phyloP scores from a whole-genome alignment of 306 rosid genomes.

The Gastrolobium bilobum region DNA sequence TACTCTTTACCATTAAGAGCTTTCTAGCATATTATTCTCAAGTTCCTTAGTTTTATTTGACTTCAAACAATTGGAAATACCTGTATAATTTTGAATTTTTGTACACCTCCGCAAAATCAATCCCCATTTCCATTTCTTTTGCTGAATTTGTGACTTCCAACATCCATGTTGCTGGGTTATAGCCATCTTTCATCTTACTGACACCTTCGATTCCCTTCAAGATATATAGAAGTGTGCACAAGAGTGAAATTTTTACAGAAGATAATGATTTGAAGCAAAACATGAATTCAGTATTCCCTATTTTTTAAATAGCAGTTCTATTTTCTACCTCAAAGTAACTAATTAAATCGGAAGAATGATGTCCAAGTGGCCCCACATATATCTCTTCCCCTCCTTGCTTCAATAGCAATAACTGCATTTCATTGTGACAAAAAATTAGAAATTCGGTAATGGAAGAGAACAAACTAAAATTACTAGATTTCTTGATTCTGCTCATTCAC shows the following conservation, averaged over 20 bases:
- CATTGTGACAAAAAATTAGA: constrained; percentile 31
- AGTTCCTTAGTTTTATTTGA: constrained; percentile 10
- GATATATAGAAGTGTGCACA: constrained; percentile 2
- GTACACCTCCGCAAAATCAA: constrained; percentile 58
- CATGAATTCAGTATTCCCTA: background rate
- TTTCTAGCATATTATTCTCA: background rate
- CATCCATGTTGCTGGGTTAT: constrained; percentile 71
- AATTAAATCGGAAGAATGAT: constrained; percentile 57
- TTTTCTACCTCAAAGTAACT: constrained; percentile 59
- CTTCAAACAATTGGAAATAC: constrained; percentile 39
- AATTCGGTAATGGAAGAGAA: constrained; percentile 33
- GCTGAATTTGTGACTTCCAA: constrained; percentile 54
- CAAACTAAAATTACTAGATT: background rate
- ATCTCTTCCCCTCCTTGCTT: constrained; percentile 65
- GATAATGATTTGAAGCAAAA: background rate
- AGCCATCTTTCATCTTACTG: constrained; percentile 57
- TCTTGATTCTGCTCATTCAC: constrained; percentile 39
- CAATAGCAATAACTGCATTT: constrained; percentile 60
- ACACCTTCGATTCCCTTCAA: constrained; percentile 60
- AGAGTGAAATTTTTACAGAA: constrained; percentile 9
- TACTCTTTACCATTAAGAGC: background rate
- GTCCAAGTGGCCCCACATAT: constrained; percentile 66
- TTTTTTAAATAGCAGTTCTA: background rate
- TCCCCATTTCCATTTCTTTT: constrained; percentile 55
- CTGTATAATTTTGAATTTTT: constrained; percentile 59